Evolutionary conservation across 768 basidiomycete genomes (phyloP).

Genomic region (Podaxis carcinomalis): DNA sequence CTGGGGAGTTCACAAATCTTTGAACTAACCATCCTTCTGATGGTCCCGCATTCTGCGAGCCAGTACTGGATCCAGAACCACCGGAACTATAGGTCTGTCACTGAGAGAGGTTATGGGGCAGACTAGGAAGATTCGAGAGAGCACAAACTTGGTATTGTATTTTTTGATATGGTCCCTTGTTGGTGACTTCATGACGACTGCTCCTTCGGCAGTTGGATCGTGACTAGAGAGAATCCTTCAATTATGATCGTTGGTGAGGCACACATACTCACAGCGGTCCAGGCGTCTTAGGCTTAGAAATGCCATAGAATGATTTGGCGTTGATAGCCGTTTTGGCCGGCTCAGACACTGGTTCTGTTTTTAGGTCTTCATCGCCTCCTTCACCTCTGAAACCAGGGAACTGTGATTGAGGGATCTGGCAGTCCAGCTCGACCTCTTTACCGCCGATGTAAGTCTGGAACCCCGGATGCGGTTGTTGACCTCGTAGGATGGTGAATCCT

Average conservation of each 20-base stretch:
- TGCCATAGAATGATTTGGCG: constrained; percentile 54
- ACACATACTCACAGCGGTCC: constrained; percentile 43
- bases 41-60: constrained; percentile 76
- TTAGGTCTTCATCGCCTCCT: constrained; percentile 1
- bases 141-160: constrained; percentile 65
- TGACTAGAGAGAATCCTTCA: constrained; percentile 42
- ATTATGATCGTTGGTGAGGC: neutral
- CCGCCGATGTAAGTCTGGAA: constrained; percentile 45
- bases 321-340: constrained; percentile 9
- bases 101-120: constrained; percentile 30
- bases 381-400: constrained; percentile 38
- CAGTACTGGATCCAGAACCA: constrained; percentile 89
- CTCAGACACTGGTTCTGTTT: constrained; percentile 16
- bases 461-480: constrained; percentile 44
- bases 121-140: neutral
- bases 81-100: constrained; percentile 61
- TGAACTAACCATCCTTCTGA: constrained; percentile 71
- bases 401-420: constrained; percentile 42
- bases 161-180: constrained; percentile 58
- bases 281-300: constrained; percentile 26
- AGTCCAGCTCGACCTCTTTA: constrained; percentile 61
- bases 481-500: constrained; percentile 60
- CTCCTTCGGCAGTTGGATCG: constrained; percentile 71
- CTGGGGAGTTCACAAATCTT: neutral
- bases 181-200: constrained; percentile 84